Evolutionary conservation across 2,329 filamentous ascomycete species (phyloP).

Genomic region (Ceratocystis destructans): DNA sequence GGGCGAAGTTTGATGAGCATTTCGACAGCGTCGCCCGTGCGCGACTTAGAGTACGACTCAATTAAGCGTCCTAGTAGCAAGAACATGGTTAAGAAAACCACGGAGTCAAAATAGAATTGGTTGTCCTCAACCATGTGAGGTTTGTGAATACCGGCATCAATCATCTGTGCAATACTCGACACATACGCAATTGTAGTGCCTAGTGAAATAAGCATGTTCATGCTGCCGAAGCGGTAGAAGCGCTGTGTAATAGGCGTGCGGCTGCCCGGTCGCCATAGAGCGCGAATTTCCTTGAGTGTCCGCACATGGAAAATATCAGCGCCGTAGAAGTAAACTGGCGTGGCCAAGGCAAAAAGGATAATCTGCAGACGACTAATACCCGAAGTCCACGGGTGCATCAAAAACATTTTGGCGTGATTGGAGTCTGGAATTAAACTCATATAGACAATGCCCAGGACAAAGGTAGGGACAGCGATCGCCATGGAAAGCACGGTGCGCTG

Average conservation of each 20-base stretch:
- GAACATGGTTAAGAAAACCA: conserved; percentile 84
- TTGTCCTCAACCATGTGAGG: conserved; percentile 32
- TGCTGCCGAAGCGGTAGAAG: conserved; percentile 88
- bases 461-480: conserved; percentile 62
- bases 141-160: conserved; percentile 41
- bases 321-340: conserved; percentile 74
- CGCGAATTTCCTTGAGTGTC: conserved; percentile 62
- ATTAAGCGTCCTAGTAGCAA: conserved; percentile 60
- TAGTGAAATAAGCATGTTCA: conserved; percentile 86
- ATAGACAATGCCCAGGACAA: conserved; percentile 77
- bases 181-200: conserved; percentile 81
- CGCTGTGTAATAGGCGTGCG: conserved; percentile 57
- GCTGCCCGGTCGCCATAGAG: conserved; percentile 65
- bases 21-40: conserved; percentile 73
- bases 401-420: conserved; percentile 45
- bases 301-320: conserved; percentile 74
- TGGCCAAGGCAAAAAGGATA: conserved; percentile 66
- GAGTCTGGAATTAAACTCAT: conserved; percentile 62
- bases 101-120: conserved; percentile 76
- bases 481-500: conserved; percentile 57
- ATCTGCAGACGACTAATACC: conserved; percentile 67
- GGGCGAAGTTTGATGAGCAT: conserved; percentile 66
- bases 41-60: conserved; percentile 84
- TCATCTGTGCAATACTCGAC: conserved; percentile 65
- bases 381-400: conserved; percentile 57